phyloP scores from a whole-genome alignment of 2,329 filamentous ascomycete species.

The Escovopsis sp. region DNA sequence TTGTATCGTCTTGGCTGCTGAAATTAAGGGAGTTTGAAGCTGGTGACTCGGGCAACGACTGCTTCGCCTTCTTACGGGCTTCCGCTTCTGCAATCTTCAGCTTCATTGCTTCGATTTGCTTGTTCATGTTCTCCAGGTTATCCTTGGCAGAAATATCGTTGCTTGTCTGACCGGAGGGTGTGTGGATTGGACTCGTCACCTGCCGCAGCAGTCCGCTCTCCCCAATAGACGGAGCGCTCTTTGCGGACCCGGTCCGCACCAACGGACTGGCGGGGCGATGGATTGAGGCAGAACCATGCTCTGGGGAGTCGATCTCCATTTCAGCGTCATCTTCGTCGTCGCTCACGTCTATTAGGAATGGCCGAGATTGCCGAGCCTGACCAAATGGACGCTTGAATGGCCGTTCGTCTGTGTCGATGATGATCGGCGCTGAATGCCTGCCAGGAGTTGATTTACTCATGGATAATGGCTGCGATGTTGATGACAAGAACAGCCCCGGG shows the following conservation, averaged over 20 bases:
- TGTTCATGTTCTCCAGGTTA: slow-evolving; percentile 36
- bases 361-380: slow-evolving; percentile 41
- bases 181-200: slow-evolving; percentile 25
- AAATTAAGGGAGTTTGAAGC: slow-evolving; percentile 13
- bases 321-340: slow-evolving; percentile 54
- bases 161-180: slow-evolving; percentile 21
- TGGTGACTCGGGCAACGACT: slow-evolving; percentile 17
- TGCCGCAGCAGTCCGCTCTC: slow-evolving; percentile 25
- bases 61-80: slow-evolving; percentile 34
- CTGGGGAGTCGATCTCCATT: slow-evolving; percentile 49
- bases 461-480: slow-evolving; percentile 11
- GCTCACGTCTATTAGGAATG: slow-evolving; percentile 72
- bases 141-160: slow-evolving; percentile 21
- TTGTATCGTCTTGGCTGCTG: slow-evolving; percentile 13
- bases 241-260: slow-evolving; percentile 24
- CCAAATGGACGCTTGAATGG: slow-evolving; percentile 47
- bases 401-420: slow-evolving; percentile 38
- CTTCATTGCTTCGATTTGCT: slow-evolving; percentile 47
- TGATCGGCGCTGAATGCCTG: slow-evolving; percentile 50
- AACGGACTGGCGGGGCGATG: slow-evolving; percentile 17
- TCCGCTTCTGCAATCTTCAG: slow-evolving; percentile 43
- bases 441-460: slow-evolving; percentile 18
- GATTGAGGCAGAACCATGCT: slow-evolving; percentile 23
- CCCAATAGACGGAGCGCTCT: slow-evolving; percentile 30
- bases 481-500: slow-evolving; percentile 23